Evolutionary conservation across 2,329 filamentous ascomycete species (phyloP).

Genomic region (Fusarium keratoplasticum): DNA sequence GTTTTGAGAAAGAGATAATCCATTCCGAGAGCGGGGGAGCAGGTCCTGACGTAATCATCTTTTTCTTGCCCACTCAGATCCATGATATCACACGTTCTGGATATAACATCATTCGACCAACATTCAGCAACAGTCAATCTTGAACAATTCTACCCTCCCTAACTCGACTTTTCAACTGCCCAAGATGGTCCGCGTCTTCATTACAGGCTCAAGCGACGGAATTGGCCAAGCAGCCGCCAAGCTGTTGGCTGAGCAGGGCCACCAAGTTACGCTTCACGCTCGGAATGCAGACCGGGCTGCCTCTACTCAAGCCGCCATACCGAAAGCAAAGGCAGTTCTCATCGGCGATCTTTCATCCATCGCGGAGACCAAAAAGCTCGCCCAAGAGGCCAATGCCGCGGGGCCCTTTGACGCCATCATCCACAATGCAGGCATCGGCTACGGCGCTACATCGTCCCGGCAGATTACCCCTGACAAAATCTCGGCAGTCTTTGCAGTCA

Average conservation of each 20-base stretch:
- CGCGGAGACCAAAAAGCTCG: constrained; percentile 31
- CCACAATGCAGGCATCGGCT: constrained; percentile 37
- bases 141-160: neutral
- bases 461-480: constrained; percentile 25
- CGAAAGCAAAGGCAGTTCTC: constrained; percentile 24
- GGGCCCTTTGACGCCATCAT: constrained; percentile 34
- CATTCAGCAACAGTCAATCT: neutral
- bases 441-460: constrained; percentile 18
- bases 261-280: constrained; percentile 33
- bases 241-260: constrained; percentile 30
- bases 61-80: neutral
- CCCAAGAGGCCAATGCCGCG: constrained; percentile 23
- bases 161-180: neutral
- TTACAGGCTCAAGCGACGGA: constrained; percentile 37
- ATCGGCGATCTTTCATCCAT: constrained; percentile 28
- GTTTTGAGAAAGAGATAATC: neutral
- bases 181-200: constrained; percentile 36
- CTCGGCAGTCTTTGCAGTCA: constrained; percentile 35
- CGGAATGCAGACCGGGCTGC: constrained; percentile 34
- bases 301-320: constrained; percentile 20
- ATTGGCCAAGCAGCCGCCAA: constrained; percentile 35
- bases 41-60: neutral
- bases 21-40: neutral
- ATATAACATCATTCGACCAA: neutral
- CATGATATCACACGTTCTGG: neutral